Evolutionary conservation across 2,329 filamentous ascomycete species (phyloP), one percentile per base, ranked within the genome.

Genomic region (Pseudopyrenochaeta lycopersici): DNA sequence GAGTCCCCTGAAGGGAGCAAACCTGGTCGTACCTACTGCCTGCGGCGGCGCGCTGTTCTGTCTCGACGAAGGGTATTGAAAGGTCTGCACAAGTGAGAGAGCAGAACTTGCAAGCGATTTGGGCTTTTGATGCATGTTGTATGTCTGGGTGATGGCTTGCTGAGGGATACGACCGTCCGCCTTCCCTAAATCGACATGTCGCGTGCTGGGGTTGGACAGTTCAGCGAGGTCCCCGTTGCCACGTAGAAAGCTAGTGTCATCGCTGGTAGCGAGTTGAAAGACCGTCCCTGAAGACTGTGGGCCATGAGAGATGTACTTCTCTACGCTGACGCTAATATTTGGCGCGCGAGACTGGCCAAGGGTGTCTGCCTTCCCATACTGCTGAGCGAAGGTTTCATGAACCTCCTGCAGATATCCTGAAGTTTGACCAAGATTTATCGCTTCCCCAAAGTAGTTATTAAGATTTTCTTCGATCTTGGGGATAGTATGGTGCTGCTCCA

Each of bases 1-100:
- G 0, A 55, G 41, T 12, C 56, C 51, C 7, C 54, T 41, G 31
- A 72, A 74, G 0, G 65, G 48, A 2, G 42, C 40, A 38, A 69
- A 74, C 14, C 41, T 55, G 3, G 61, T 57, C 23, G 43, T 31
- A 7, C 52, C 51, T 3, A 23, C 40, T 23, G 38, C 49, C 27
- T 62, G 52, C 30, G 58, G 23, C 39, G 46, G 38, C 41, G 48
- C 20, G 33, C 43, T 42, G 18, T 36, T 39, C 40, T 38, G 39
- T 33, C 49, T 45, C 10, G 55, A 49, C 6, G 31, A 45, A n/a
- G 46, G 18, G 10, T 50, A 36, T 18, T 35, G 43, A 30, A 20
- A 38, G 12, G 33, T 45, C 5, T 46, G 38, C 52, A 66, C 59
- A 11, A 54, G 36, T 14, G 33, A 29, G 10, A 48, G 21, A n/a